Percentiles rank a stretch among this genome's conserved stretches.
Evolutionary conservation across 2,329 filamentous ascomycete genomes (phyloP).

Genomic region (Trichoderma sp.): DNA sequence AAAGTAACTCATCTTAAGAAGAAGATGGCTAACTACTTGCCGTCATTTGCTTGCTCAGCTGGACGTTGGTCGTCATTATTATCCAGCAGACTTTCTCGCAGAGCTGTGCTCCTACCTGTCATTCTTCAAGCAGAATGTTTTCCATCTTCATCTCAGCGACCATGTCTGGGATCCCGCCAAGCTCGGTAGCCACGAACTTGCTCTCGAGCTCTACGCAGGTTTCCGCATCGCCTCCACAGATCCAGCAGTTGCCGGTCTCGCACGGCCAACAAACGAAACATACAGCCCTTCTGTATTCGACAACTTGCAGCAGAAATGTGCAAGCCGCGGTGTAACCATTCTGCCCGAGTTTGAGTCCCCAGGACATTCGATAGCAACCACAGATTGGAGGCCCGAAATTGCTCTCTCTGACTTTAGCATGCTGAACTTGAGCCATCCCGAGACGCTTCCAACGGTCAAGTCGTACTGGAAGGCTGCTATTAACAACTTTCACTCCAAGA

Average conservation of each 20-base stretch:
- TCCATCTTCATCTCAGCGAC: constrained; percentile 55
- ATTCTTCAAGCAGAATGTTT: constrained; percentile 55
- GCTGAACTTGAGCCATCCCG: constrained; percentile 49
- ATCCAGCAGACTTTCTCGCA: constrained; percentile 42
- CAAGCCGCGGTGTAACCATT: constrained; percentile 54
- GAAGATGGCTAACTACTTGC: not conserved
- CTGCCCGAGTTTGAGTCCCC: constrained; percentile 60
- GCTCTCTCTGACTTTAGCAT: constrained; percentile 52
- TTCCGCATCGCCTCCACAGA: constrained; percentile 46
- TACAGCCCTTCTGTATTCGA: constrained; percentile 47
- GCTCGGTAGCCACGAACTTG: constrained; percentile 51
- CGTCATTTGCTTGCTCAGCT: constrained; percentile 20
- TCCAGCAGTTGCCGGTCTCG: constrained; percentile 39
- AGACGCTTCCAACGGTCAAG: constrained; percentile 56
- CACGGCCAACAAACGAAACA: constrained; percentile 49
- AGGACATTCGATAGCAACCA: constrained; percentile 56
- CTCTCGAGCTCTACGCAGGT: constrained; percentile 50
- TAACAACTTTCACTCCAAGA: constrained; percentile 59
- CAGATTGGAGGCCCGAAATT: constrained; percentile 59
- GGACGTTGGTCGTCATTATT: constrained; percentile 36
- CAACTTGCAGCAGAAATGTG: constrained; percentile 54
- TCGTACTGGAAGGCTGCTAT: constrained; percentile 57
- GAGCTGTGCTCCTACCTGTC: constrained; percentile 51
- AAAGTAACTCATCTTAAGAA: not conserved
- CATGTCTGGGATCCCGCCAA: constrained; percentile 56